Evolutionary conservation across 2,329 filamentous ascomycete genomes (phyloP).

Genomic region (Pseudocercospora eumusae): DNA sequence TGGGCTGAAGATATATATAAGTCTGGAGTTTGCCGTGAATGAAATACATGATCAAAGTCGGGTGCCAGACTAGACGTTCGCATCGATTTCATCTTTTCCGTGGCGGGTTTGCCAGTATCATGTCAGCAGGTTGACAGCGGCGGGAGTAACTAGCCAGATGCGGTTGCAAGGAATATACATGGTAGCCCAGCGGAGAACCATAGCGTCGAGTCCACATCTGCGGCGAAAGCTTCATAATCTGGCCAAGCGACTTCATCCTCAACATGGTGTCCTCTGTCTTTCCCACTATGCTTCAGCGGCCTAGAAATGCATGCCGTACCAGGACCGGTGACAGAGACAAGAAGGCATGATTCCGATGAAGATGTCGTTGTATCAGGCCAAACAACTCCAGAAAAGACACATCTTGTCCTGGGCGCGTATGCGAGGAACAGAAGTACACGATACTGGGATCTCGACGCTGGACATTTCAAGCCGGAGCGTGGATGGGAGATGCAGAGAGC

Average conservation of each 20-base stretch:
- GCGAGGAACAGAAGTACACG: background rate
- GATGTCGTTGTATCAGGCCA: background rate
- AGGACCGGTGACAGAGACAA: too few relatives aligned
- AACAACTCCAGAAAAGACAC: background rate
- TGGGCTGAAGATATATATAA: background rate
- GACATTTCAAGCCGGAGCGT: slow-evolving; percentile 39
- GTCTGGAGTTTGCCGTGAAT: background rate
- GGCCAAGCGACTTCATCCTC: background rate
- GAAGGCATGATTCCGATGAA: too few relatives aligned
- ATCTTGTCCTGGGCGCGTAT: background rate
- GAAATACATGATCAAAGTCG: background rate
- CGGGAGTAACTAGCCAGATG: too few relatives aligned
- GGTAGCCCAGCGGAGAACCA: background rate
- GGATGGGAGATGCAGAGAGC: slow-evolving; percentile 15
- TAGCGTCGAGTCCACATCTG: background rate
- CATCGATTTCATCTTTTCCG: too few relatives aligned
- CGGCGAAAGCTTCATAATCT: background rate
- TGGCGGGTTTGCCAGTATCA: too few relatives aligned
- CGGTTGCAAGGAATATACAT: background rate
- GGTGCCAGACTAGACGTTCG: background rate
- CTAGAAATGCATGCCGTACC: too few relatives aligned
- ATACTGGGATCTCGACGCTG: slow-evolving; percentile 37
- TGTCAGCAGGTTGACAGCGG: too few relatives aligned
- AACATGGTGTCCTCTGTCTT: too few relatives aligned
- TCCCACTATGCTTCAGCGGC: too few relatives aligned